Base-by-base conservation (phyloP, 495 filamentous ascomycete species). In the Darksidea phi region DNA sequence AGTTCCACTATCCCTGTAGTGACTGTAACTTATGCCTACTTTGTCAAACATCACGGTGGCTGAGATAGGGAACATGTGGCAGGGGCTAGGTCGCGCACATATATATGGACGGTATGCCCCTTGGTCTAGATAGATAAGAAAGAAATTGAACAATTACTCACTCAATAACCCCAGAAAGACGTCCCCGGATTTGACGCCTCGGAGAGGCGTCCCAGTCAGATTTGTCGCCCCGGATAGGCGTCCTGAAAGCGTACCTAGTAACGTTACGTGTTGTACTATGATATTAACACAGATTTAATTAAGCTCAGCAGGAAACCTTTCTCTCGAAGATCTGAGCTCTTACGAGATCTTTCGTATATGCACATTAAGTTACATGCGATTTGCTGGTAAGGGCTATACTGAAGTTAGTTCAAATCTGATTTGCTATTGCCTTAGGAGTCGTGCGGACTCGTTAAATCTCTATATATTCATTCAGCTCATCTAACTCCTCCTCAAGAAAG, bases 371-470 rank as follows among this genome's bases (percentile, higher is more conserved):
- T 24, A 51, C 48, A 51, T 51, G 48, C 20, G 34, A 32, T 34
- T 51, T 6, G 23, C 17, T 51, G 24, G 34, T 51, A 51, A 51
- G 25, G 48, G 48, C 48, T 51, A 51, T 51, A 32, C 28, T 32
- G 28, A 4, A 32, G 28, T 51, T 32, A 32, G 28, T 51, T 51
- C 25, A 51, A 54, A 54, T 41, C 28, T 54, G 21, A 54, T 54
- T 54, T 54, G 36, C 51, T 54, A 54, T 54, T 54, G 32, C 51
- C 51, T 54, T 54, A 54, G 51, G 34, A 54, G 51, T 54, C 36
- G 51, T 54, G 24, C 21, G 41, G 32, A 38, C 51, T 54, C 36
- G 36, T 54, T 42, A 28, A 8, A 54, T 54, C 51, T 54, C 51
- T 54, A 41, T 54, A 54, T 54, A 54, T 54, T 54, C 36, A 41